phyloP scores from a whole-genome alignment of 2,329 filamentous ascomycete species.

The Neospermospora avenae region DNA sequence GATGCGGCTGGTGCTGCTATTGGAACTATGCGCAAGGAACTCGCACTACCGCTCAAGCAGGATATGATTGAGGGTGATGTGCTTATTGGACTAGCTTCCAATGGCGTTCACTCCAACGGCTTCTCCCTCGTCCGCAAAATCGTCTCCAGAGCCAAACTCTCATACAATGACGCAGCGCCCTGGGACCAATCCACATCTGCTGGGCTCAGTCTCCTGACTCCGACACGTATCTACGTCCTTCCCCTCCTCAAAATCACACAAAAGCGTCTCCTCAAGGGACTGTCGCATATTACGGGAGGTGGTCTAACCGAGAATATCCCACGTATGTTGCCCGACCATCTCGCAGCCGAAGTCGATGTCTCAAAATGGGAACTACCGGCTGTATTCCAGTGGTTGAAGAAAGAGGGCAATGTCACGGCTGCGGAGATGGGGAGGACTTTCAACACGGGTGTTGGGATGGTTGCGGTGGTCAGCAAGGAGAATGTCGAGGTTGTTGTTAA shows the following conservation, averaged over 20 bases:
- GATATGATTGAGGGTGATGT: slow-evolving; percentile 81
- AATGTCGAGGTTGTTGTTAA: slow-evolving; percentile 59
- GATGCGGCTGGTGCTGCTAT: slow-evolving; percentile 90
- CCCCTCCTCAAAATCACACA: slow-evolving; percentile 65
- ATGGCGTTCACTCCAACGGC: slow-evolving; percentile 91
- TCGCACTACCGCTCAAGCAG: slow-evolving; percentile 71
- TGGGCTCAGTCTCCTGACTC: slow-evolving; percentile 77
- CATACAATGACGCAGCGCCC: slow-evolving; percentile 69
- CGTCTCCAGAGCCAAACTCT: slow-evolving; percentile 67
- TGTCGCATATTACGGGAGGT: slow-evolving; percentile 95
- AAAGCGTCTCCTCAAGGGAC: slow-evolving; percentile 73
- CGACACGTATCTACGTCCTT: slow-evolving; percentile 92
- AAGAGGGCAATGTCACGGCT: slow-evolving; percentile 64
- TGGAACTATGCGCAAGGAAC: slow-evolving; percentile 69
- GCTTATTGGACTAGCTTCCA: slow-evolving; percentile 79
- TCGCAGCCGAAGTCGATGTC: slow-evolving; percentile 77
- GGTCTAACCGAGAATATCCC: slow-evolving; percentile 93
- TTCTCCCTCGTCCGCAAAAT: slow-evolving; percentile 96
- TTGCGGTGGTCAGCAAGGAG: slow-evolving; percentile 69
- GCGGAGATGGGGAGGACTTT: slow-evolving; percentile 88
- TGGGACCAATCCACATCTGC: slow-evolving; percentile 66
- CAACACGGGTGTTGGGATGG: slow-evolving; percentile 95
- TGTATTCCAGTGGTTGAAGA: slow-evolving; percentile 85
- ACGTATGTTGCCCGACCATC: slow-evolving; percentile 76
- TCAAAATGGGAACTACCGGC: slow-evolving; percentile 69